Conservation (phyloP, 305 asterid genomes). For the Nicotiana rustica region DNA sequence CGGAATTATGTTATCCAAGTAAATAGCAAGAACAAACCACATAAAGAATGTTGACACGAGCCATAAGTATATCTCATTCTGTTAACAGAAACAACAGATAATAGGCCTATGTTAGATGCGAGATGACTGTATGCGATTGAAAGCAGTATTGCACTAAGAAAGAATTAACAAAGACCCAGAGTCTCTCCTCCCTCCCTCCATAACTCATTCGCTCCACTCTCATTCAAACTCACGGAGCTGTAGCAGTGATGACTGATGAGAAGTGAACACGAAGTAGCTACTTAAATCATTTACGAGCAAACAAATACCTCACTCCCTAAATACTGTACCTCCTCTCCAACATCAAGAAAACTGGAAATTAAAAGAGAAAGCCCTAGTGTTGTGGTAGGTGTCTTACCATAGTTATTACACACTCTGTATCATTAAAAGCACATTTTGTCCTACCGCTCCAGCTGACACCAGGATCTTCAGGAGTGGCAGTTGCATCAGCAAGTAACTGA, state of each 20-base stretch:
- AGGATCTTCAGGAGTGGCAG: conserved; percentile 69
- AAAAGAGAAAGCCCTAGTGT: conserved; percentile 20
- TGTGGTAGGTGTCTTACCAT: conserved; percentile 52
- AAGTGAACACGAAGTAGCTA: conserved; percentile 23
- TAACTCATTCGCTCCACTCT: conserved; percentile 13
- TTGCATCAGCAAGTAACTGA: conserved; percentile 63
- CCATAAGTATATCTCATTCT: conserved; percentile 75
- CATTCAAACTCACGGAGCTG: conserved; percentile 10
- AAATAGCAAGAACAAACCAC: conserved; percentile 86
- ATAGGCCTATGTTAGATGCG: conserved; percentile 12
- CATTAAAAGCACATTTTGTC: conserved; percentile 64
- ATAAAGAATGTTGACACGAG: conserved; percentile 61
- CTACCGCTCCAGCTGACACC: conserved; percentile 82
- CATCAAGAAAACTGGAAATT: conserved; percentile 25
- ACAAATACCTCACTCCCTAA: not conserved
- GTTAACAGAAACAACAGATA: conserved; percentile 44
- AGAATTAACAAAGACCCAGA: conserved; percentile 27
- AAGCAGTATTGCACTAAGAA: not conserved
- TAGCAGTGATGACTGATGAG: not conserved
- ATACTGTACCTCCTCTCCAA: not conserved
- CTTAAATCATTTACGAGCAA: conserved; percentile 28
- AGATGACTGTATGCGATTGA: conserved; percentile 25
- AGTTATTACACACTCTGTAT: conserved; percentile 61
- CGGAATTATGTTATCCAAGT: conserved; percentile 86
- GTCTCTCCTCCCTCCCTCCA: conserved; percentile 26